Conservation (phyloP, 2,329 filamentous ascomycete genomes). For the Claviceps purpurea region DNA sequence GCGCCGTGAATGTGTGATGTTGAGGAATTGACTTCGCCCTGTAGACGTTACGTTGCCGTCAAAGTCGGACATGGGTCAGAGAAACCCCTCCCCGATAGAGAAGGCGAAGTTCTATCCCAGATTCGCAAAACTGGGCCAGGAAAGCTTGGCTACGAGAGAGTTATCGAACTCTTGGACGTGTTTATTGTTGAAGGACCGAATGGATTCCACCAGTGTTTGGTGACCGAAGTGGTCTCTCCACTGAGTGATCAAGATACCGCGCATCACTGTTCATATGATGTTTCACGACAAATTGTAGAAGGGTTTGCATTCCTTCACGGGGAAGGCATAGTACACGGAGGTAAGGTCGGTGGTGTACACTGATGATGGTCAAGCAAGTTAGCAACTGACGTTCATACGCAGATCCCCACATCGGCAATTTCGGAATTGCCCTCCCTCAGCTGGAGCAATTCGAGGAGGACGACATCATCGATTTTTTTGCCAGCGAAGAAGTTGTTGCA, state of each 20-base stretch:
- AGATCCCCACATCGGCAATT: neutral
- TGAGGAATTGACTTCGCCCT: neutral
- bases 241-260: neutral
- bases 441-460: neutral
- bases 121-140: too few relatives aligned
- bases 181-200: slow-evolving; percentile 5
- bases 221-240: slow-evolving; percentile 2
- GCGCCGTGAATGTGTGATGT: neutral
- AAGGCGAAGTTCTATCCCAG: too few relatives aligned
- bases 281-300: slow-evolving; percentile 1
- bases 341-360: neutral
- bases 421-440: neutral
- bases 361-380: neutral
- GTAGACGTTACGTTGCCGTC: slow-evolving; percentile 3
- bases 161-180: slow-evolving; percentile 3
- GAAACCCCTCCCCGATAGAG: too few relatives aligned
- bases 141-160: neutral
- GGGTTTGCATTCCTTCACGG: neutral
- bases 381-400: neutral
- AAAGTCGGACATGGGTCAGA: slow-evolving; percentile 2
- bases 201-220: neutral
- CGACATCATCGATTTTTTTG: neutral
- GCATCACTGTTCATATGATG: neutral
- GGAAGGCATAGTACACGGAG: too few relatives aligned
- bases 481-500: neutral